phyloP scores from a whole-genome alignment of 768 basidiomycete species.

The Leccinum aurantiacum region DNA sequence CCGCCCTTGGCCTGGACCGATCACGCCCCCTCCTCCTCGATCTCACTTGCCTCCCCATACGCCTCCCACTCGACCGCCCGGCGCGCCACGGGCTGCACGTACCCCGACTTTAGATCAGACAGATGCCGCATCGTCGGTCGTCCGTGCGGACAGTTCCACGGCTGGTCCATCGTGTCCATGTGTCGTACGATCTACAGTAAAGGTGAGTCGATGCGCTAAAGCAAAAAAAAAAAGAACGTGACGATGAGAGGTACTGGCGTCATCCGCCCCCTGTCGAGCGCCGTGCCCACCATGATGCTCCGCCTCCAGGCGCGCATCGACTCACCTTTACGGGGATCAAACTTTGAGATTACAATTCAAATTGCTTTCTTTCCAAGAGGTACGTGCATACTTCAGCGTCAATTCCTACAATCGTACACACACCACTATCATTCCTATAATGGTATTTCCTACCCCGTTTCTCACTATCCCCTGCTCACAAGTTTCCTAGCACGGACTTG shows the following conservation, averaged over 20 bases:
- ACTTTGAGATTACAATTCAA: too few relatives aligned
- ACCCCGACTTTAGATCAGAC: conserved; percentile 44
- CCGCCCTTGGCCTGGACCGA: too few relatives aligned
- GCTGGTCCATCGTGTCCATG: conserved; percentile 83
- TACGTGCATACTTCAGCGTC: neutral
- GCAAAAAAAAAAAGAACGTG: rapidly evolving
- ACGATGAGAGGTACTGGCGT: conserved; percentile 46
- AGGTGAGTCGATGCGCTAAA: too few relatives aligned
- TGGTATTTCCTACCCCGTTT: neutral
- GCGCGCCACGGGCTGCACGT: conserved; percentile 3
- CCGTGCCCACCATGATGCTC: conserved; percentile 94
- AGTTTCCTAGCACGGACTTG: conserved; percentile 38
- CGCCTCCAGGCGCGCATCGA: conserved; percentile 43
- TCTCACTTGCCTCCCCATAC: too few relatives aligned
- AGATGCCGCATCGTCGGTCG: conserved; percentile 82
- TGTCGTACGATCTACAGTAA: conserved; percentile 63
- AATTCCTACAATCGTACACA: neutral
- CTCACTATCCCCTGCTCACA: neutral
- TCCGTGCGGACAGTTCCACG: conserved; percentile 89
- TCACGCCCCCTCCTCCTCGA: too few relatives aligned
- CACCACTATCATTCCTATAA: neutral
- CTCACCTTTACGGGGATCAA: too few relatives aligned
- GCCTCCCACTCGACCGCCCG: conserved; percentile 17
- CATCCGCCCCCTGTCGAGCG: conserved; percentile 81
- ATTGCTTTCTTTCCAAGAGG: neutral